Conservation (phyloP, 805 yeast genomes). For the Suhomyces faveliae region DNA sequence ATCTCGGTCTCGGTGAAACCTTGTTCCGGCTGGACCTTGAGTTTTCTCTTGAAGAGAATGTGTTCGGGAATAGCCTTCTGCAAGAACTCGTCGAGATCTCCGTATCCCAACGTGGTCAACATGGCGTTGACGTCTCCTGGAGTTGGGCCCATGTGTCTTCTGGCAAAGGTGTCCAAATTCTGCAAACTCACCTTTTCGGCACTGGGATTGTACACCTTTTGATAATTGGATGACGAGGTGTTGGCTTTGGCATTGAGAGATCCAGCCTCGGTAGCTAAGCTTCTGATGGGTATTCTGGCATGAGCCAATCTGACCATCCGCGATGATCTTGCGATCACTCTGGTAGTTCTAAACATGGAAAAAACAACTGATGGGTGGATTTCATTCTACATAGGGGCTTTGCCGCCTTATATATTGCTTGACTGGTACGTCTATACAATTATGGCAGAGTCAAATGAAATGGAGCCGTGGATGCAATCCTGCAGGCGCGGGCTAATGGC, state of each 20-base stretch:
- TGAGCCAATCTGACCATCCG: conserved; percentile 5
- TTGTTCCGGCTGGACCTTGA: conserved; percentile 61
- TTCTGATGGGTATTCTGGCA: not conserved
- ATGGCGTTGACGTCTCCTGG: conserved; percentile 61
- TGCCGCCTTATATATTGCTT: not conserved
- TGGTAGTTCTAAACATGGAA: not conserved
- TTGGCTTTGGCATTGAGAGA: conserved; percentile 38
- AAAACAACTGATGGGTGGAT: no score
- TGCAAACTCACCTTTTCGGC: conserved; percentile 17
- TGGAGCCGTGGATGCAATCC: not conserved
- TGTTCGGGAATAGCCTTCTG: conserved; percentile 72
- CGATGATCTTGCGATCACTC: conserved; percentile 6
- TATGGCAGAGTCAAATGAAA: conserved; percentile 1
- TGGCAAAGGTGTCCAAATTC: conserved; percentile 75
- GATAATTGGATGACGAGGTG: conserved; percentile 55
- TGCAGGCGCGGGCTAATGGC: not conserved
- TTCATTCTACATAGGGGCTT: no score
- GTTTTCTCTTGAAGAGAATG: conserved; percentile 65
- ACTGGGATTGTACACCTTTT: conserved; percentile 45
- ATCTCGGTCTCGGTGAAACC: conserved; percentile 85
- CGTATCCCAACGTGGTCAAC: conserved; percentile 64
- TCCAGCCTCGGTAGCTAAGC: conserved; percentile 1
- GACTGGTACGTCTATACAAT: not conserved
- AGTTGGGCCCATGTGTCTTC: conserved; percentile 88
- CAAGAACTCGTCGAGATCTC: conserved; percentile 69